phyloP scores from a whole-genome alignment of 2,329 filamentous ascomycete species.

The Exophiala alcalophila region DNA sequence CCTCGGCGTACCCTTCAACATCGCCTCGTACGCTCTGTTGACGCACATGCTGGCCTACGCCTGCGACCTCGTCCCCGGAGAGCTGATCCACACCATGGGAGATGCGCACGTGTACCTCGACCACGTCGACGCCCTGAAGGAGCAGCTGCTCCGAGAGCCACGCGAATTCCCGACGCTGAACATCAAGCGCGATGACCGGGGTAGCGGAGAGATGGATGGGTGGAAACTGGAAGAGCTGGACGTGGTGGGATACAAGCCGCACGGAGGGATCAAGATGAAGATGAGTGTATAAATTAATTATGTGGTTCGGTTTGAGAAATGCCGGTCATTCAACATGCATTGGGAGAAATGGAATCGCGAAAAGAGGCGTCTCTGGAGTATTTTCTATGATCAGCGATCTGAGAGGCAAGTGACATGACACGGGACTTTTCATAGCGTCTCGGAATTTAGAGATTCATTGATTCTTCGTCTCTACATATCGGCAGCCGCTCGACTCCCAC shows the following conservation, averaged over 20 bases:
- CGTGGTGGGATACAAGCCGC: slow-evolving; percentile 82
- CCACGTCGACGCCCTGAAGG: slow-evolving; percentile 80
- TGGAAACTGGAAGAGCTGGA: slow-evolving; percentile 88
- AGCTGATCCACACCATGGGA: slow-evolving; percentile 91
- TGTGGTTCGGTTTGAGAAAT: not conserved
- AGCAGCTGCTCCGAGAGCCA: slow-evolving; percentile 77
- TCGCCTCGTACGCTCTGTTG: slow-evolving; percentile 86
- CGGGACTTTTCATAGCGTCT: too few species aligned
- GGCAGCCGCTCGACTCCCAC: too few species aligned
- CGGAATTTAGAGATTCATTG: too few species aligned
- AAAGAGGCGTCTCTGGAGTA: too few species aligned
- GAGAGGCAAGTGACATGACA: too few species aligned
- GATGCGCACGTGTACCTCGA: slow-evolving; percentile 97
- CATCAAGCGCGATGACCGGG: slow-evolving; percentile 65
- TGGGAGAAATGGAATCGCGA: not conserved
- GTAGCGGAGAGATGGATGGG: slow-evolving; percentile 85
- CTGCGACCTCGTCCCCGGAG: slow-evolving; percentile 79
- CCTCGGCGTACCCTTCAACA: slow-evolving; percentile 95
- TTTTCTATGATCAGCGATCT: too few species aligned
- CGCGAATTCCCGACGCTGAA: slow-evolving; percentile 74
- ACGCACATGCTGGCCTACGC: slow-evolving; percentile 94
- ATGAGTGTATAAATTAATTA: slow-evolving; percentile 71
- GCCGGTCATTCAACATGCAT: not conserved
- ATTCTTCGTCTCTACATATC: too few species aligned
- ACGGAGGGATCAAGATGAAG: slow-evolving; percentile 94